phyloP scores from a whole-genome alignment of 2,329 filamentous ascomycete genomes.

The Fusarium sp. region DNA sequence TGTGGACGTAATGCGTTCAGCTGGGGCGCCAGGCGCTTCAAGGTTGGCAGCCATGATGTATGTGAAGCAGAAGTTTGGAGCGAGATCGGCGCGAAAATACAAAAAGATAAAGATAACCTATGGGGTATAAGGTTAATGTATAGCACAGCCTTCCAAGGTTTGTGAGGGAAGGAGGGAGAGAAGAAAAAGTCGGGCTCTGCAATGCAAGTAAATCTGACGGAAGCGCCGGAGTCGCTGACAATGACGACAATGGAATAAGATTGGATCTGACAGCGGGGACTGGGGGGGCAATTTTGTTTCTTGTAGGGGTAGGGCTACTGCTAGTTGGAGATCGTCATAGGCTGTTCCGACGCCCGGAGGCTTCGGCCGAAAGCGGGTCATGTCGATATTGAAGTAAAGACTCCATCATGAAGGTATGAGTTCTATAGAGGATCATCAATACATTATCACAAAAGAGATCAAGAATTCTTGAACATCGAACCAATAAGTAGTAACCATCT shows the following conservation, averaged over 20 bases:
- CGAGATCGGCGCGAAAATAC: slow-evolving; percentile 8
- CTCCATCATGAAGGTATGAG: not conserved
- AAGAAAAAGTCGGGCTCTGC: slow-evolving; percentile 17
- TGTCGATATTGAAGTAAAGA: not conserved
- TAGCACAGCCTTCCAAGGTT: slow-evolving; percentile 6
- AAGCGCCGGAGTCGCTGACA: slow-evolving; percentile 40
- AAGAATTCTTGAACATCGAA: not conserved
- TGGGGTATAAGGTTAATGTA: not conserved
- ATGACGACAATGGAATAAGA: slow-evolving; percentile 30
- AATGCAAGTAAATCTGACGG: slow-evolving; percentile 26
- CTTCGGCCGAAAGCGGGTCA: slow-evolving; percentile 30
- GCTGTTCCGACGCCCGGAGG: slow-evolving; percentile 14
- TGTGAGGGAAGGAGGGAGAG: not conserved
- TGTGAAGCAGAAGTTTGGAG: not conserved
- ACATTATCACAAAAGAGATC: too few species aligned
- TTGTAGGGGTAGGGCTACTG: slow-evolving; percentile 20
- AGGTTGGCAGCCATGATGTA: slow-evolving; percentile 45
- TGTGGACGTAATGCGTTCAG: slow-evolving; percentile 46
- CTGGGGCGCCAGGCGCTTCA: slow-evolving; percentile 41
- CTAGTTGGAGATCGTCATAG: slow-evolving; percentile 15
- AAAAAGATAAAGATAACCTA: slow-evolving; percentile 2
- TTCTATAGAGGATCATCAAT: not conserved
- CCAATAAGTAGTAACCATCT: not conserved
- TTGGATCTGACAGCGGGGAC: slow-evolving; percentile 28
- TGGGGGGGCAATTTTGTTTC: not conserved